Conservation (phyloP, 139 green algal genomes). For the Tetraselmis chui region DNA sequence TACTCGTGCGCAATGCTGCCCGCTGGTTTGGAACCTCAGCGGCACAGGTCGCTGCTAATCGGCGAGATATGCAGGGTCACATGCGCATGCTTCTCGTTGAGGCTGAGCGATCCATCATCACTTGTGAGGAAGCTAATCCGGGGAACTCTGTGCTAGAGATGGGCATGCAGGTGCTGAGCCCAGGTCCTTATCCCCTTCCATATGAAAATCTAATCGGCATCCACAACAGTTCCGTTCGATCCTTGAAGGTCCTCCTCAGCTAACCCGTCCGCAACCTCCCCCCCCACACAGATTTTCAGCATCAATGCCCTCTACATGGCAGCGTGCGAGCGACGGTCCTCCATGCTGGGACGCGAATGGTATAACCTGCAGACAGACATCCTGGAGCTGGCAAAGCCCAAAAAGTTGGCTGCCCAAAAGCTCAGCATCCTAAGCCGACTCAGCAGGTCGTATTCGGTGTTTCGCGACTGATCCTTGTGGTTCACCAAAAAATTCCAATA, state of each 20-base stretch:
- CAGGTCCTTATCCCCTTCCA: no score
- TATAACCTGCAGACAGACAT: not conserved
- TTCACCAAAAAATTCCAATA: no score
- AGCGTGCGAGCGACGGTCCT: not conserved
- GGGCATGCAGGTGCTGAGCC: not conserved
- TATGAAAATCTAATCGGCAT: no score
- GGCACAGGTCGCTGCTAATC: not conserved
- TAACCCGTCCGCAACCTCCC: no score
- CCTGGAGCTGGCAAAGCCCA: not conserved
- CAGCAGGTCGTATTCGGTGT: not conserved
- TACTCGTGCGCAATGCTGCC: not conserved
- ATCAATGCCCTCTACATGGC: slow-evolving; percentile 4
- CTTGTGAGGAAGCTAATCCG: not conserved
- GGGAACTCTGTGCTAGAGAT: not conserved
- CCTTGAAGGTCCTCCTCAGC: no score
- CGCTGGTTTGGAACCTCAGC: not conserved
- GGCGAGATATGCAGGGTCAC: not conserved
- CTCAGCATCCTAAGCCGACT: not conserved
- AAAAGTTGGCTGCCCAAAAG: not conserved
- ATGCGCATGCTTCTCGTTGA: slow-evolving; percentile 6
- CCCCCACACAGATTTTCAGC: slow-evolving; percentile 1
- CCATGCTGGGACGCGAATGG: slow-evolving; percentile 1
- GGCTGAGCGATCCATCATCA: not conserved
- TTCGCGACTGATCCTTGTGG: no score
- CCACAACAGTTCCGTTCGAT: no score